Evolutionary conservation across 2,329 filamentous ascomycete species (phyloP), one percentile per base, ranked within the genome.

Genomic region (Xylariaceae sp.): DNA sequence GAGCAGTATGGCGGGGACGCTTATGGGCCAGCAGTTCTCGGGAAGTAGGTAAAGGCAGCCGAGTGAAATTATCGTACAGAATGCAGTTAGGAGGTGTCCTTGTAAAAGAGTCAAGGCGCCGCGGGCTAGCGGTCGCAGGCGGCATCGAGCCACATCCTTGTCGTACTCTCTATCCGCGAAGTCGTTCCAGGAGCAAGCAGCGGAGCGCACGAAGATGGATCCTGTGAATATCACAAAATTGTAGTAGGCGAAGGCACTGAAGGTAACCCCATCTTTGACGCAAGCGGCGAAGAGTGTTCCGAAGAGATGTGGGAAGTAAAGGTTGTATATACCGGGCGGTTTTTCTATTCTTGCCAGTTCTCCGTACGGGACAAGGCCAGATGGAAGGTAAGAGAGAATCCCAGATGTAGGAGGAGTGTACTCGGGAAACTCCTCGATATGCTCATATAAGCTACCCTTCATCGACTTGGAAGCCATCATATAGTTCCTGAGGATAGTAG

Each of bases 171-270:
- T 69, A 50, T 80, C 77, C 60, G 76, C 69, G 34, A 73, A 67
- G 53, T 80, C 77, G 56, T 80, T 80, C 57, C 77, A 76, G 0
- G 74, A 69, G 55, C 77, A 80, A 11, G 72, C 67, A 16, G 70
- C 68, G 25, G 72, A 70, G 42, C 75, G 69, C 64, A 77, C 69
- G 44, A 77, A 68, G 51, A 36, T 5, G 3, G 20, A 35, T 4
- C 40, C 40, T 12, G 12, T 4, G 10, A 36, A 42, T 3, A 42
- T 8, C 3, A 36, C 12, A 16, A 19, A n/a, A 77, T 57, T 43
- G 22, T 43, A 37, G 36, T 43, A 43, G 12, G 34, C 25, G 34
- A n/a, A 32, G 41, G 29, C 37, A 27, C 21, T 36, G 35, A 42
- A 42, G 33, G 40, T 16, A 36, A 20, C 29, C 11, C 34, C 21